phyloP scores from a whole-genome alignment of 2,329 filamentous ascomycete genomes.

The Fusarium sp. region DNA sequence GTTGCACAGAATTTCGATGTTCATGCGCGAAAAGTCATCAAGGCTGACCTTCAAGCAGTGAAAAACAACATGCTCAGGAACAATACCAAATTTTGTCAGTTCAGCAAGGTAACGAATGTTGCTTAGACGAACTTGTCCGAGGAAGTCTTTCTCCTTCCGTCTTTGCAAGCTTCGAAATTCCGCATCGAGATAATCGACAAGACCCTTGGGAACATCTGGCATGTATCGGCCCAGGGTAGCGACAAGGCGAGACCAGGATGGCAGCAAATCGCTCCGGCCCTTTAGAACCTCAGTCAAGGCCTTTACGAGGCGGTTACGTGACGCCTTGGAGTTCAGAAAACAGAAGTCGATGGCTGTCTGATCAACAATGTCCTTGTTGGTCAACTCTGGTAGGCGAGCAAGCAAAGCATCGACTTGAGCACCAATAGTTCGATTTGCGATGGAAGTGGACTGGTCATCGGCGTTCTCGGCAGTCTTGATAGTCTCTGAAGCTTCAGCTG shows the following conservation, averaged over 20 bases:
- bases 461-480: conserved; percentile 66
- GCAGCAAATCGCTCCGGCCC: conserved; percentile 89
- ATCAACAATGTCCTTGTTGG: conserved; percentile 91
- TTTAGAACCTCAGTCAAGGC: conserved; percentile 95
- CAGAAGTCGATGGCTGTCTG: conserved; percentile 96
- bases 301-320: conserved; percentile 92
- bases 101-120: conserved; percentile 99
- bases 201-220: conserved; percentile 90
- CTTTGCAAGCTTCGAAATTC: conserved; percentile 97
- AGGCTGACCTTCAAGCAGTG: conserved; percentile 98
- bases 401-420: conserved; percentile 95
- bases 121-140: conserved; percentile 91
- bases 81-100: conserved; percentile 96
- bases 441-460: conserved; percentile 92
- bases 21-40: conserved; percentile 98
- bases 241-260: conserved; percentile 90
- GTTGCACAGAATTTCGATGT: conserved; percentile 98
- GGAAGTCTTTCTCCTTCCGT: conserved; percentile 96
- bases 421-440: conserved; percentile 97
- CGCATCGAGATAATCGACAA: conserved; percentile 93
- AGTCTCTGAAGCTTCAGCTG: conserved; percentile 61
- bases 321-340: conserved; percentile 98
- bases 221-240: conserved; percentile 95
- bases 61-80: conserved; percentile 98
- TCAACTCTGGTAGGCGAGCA: conserved; percentile 88